Conservation (phyloP, 345 rosid genomes). For the Murraya paniculata region DNA sequence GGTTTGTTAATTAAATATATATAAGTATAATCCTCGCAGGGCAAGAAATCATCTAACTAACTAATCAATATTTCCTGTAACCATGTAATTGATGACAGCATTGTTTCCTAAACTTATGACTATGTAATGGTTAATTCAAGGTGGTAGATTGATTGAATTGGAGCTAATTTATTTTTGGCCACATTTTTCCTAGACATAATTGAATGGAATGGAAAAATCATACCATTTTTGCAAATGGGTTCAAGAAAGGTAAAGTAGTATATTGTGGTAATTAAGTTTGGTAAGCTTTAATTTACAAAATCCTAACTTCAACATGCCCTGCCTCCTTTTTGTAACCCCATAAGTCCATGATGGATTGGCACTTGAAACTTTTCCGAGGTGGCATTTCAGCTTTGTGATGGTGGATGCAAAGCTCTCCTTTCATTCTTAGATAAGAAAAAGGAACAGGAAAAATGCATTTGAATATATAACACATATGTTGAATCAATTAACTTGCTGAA, state of each 20-base stretch:
- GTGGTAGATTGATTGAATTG: neutral
- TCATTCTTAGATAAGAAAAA: constrained; percentile 14
- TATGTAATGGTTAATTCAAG: no score
- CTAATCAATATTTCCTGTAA: neutral
- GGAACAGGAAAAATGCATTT: neutral
- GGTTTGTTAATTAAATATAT: neutral
- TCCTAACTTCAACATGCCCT: neutral
- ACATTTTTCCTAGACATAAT: neutral
- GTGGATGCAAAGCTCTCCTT: constrained; percentile 24
- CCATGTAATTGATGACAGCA: no score
- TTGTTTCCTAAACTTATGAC: no score
- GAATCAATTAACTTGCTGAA: neutral
- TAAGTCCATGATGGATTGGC: constrained; percentile 26
- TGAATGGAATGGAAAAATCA: neutral
- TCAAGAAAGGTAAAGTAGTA: neutral
- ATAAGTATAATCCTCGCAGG: neutral
- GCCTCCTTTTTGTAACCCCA: neutral
- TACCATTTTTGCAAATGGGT: neutral
- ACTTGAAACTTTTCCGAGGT: constrained; percentile 39
- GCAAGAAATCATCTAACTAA: neutral
- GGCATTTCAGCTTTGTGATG: constrained; percentile 45
- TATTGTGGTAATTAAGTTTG: neutral
- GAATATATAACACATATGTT: neutral
- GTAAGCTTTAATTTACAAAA: neutral
- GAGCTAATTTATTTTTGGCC: no score